Evolutionary conservation across 805 yeast species (phyloP).

Genomic region (Candida schatavii): DNA sequence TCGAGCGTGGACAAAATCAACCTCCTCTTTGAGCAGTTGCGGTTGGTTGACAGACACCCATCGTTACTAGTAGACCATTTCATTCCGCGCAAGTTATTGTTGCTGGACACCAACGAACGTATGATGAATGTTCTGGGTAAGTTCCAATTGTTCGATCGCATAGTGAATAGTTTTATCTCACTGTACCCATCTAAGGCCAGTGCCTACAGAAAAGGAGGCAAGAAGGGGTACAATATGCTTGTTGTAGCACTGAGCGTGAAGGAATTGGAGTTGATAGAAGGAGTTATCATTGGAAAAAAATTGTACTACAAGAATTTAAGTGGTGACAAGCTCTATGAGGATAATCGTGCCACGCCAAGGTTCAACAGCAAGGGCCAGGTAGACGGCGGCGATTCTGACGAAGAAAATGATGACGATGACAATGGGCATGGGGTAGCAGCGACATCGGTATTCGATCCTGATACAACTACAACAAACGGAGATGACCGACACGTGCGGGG

Average conservation of each 20-base stretch:
- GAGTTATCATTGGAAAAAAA: conserved; percentile 68
- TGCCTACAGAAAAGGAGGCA: conserved; percentile 7
- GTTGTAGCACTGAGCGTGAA: conserved; percentile 61
- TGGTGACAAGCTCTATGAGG: conserved; percentile 56
- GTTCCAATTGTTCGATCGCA: conserved; percentile 50
- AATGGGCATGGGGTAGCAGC: no score
- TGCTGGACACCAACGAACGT: conserved; percentile 62
- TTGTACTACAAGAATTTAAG: conserved; percentile 65
- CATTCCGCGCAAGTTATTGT: conserved; percentile 64
- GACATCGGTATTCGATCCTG: not conserved
- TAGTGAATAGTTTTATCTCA: conserved; percentile 38
- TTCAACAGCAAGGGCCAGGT: not conserved
- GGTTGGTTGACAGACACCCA: conserved; percentile 61
- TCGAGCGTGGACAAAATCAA: conserved; percentile 30
- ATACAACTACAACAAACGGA: not conserved
- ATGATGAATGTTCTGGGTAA: conserved; percentile 58
- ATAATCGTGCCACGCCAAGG: conserved; percentile 20
- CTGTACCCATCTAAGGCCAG: conserved; percentile 9
- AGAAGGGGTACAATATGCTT: conserved; percentile 22
- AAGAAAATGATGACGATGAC: not conserved
- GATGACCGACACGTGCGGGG: not conserved
- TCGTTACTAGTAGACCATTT: conserved; percentile 73
- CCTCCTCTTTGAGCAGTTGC: conserved; percentile 44
- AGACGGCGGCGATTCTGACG: not conserved
- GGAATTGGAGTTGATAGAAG: conserved; percentile 77